Base-by-base conservation (phyloP, 176 grass and related monocot genomes). In the Oryza brachyantha region DNA sequence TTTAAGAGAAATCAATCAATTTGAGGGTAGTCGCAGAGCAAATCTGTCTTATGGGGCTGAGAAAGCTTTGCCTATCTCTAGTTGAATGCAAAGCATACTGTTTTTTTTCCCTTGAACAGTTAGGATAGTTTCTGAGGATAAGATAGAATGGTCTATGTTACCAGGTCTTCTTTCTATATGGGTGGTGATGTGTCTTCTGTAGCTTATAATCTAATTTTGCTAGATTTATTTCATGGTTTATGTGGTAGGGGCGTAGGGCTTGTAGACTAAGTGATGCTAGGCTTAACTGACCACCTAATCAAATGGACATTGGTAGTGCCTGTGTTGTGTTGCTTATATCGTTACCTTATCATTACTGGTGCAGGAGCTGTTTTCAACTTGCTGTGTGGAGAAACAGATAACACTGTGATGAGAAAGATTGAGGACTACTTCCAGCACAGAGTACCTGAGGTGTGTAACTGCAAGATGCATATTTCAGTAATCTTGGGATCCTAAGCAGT, bases 311-410 rank as follows among this genome's bases (percentile, higher is more conserved):
- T n/a, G n/a, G n/a, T n/a, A n/a, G n/a, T n/a, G n/a, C n/a, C n/a
- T n/a, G n/a, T 79, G 68, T 58, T 55, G n/a, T 46, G 7, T 13
- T 10, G 5, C n/a, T 38, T 71, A 16, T 70, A 10, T 58, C 70
- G 22, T 29, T 80, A 64, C 21, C 70, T 35, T 76, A 72, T n/a
- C 66, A 10, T 82, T 87, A 78, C 24, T 88, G 75, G 73, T 43
- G 81, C 81, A 98, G 96, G 96, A 84, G 96, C 90, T 87, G 90
- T 98, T 38, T 98, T 98, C 86, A 98, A 98, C 76, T 87, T 98
- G 45, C 14, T 97, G 29, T 97, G 91, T 21, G 90, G 86, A 24
- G 79, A 77, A 68, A 84, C 54, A 50, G 94, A 97, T 79, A 73
- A 57, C 43, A 73, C 70, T 63, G 84, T 97, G 60, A 97, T 97